These are phyloP conservation scores for Laetiporus sulphureus DNA, from an alignment of 1,284 basidiomycete species.

Conservation along the genomic window DNA sequence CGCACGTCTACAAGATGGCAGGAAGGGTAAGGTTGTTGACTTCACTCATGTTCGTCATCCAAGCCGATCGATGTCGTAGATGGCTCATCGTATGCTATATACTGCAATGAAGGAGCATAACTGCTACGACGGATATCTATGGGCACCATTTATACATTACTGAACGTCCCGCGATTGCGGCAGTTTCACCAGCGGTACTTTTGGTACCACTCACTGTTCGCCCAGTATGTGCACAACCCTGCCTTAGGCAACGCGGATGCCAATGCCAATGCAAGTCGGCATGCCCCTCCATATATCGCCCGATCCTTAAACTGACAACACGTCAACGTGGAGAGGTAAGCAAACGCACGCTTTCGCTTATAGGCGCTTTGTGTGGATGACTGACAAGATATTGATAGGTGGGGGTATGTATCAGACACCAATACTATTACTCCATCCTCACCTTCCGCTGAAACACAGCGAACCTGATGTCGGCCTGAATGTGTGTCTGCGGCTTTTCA, in stretches of 20 bases:
- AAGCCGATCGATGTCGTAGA: slow-evolving; percentile 18
- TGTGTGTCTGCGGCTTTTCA: slow-evolving; percentile 37
- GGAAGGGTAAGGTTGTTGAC: slow-evolving; percentile 30
- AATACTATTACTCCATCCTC: neutral
- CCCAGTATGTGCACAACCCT: slow-evolving; percentile 33
- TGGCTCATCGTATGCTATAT: slow-evolving; percentile 50
- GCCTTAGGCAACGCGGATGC: slow-evolving; percentile 20
- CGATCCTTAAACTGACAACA: slow-evolving; percentile 30
- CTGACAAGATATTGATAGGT: slow-evolving; percentile 22
- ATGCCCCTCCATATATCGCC: slow-evolving; percentile 35
- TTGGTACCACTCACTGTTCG: slow-evolving; percentile 47
- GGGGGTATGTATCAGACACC: slow-evolving; percentile 26
- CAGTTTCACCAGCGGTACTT: slow-evolving; percentile 37
- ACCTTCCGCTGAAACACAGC: slow-evolving; percentile 17
- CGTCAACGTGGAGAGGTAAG: slow-evolving; percentile 34
- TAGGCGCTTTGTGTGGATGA: slow-evolving; percentile 18
- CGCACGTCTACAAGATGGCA: slow-evolving; percentile 34
- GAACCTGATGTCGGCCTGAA: slow-evolving; percentile 37
- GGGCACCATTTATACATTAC: slow-evolving; percentile 44
- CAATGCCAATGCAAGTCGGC: slow-evolving; percentile 16
- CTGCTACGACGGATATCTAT: slow-evolving; percentile 46
- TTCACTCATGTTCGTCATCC: neutral
- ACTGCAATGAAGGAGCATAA: slow-evolving; percentile 35
- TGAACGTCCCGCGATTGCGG: slow-evolving; percentile 42
- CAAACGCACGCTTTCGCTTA: slow-evolving; percentile 39